Evolutionary conservation across 345 rosid species (phyloP).

Genomic region (Heritiera fomes): DNA sequence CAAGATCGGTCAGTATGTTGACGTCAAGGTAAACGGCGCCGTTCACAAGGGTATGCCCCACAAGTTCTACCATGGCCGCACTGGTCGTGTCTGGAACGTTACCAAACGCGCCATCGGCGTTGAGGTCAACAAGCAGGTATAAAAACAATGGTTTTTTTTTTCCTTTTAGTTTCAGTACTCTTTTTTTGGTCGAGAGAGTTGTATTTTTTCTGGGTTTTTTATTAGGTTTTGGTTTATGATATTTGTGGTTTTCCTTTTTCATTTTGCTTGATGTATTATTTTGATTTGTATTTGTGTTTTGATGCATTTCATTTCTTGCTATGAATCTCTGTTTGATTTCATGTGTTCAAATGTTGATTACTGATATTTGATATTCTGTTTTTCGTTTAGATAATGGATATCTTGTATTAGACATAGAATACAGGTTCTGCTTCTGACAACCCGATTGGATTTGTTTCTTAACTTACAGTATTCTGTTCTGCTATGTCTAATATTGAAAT

Average conservation of each 20-base stretch:
- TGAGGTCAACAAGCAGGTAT: conserved; percentile 75
- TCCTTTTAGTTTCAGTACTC: not conserved
- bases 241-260: not conserved
- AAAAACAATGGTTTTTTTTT: not conserved
- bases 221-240: not conserved
- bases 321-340: not conserved
- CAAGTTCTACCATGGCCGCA: conserved; percentile 83
- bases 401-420: no score
- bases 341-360: not conserved
- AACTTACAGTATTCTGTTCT: not conserved
- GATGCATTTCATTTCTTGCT: not conserved
- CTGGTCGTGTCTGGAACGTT: conserved; percentile 79
- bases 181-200: not conserved
- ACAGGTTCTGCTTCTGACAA: not conserved
- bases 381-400: not conserved
- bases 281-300: not conserved
- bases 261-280: not conserved
- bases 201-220: not conserved
- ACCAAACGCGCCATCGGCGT: conserved; percentile 83
- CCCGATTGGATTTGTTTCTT: not conserved
- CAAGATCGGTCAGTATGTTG: conserved; percentile 69
- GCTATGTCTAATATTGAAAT: not conserved
- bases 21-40: conserved; percentile 76
- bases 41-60: conserved; percentile 86
- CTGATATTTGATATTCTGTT: not conserved